These are phyloP conservation scores for Dryadomyces quercivorus DNA, from an alignment of 2,329 filamentous ascomycete genomes.

Conservation along the genomic window DNA sequence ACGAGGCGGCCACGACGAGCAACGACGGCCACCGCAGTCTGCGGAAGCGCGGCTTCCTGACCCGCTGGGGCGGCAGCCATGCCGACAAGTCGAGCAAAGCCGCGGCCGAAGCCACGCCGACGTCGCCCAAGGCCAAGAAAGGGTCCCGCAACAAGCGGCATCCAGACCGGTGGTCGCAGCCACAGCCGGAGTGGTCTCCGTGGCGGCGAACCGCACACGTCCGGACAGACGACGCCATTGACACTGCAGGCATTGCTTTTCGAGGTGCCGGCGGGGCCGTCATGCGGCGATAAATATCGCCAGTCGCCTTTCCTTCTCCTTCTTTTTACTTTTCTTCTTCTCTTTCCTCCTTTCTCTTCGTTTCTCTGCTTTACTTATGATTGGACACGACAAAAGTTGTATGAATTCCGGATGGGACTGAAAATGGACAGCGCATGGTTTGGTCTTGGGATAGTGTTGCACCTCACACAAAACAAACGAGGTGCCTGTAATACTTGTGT, in stretches of 20 bases:
- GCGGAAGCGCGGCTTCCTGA: too few relatives aligned
- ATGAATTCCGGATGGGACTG: too few relatives aligned
- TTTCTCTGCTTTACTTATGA: neutral
- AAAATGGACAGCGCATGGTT: too few relatives aligned
- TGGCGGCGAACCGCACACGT: neutral
- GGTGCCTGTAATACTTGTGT: too few relatives aligned
- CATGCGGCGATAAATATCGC: neutral
- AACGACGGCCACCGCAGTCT: too few relatives aligned
- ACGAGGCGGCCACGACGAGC: too few relatives aligned
- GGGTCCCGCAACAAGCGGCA: constrained; percentile 4
- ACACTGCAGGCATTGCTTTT: neutral
- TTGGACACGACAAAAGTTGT: neutral
- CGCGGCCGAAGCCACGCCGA: neutral
- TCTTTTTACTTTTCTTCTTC: neutral
- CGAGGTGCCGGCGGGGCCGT: neutral
- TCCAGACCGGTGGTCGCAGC: neutral
- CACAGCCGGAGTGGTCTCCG: neutral
- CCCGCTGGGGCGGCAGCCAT: too few relatives aligned
- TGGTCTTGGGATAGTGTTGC: too few relatives aligned
- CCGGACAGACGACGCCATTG: neutral
- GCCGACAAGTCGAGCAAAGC: too few relatives aligned
- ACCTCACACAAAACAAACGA: too few relatives aligned
- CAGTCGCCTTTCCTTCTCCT: neutral
- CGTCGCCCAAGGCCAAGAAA: neutral
- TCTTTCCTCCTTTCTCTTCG: constrained; percentile 1